Conservation (phyloP, 352 stramenopile genomes). For the Pythium chondricola region DNA sequence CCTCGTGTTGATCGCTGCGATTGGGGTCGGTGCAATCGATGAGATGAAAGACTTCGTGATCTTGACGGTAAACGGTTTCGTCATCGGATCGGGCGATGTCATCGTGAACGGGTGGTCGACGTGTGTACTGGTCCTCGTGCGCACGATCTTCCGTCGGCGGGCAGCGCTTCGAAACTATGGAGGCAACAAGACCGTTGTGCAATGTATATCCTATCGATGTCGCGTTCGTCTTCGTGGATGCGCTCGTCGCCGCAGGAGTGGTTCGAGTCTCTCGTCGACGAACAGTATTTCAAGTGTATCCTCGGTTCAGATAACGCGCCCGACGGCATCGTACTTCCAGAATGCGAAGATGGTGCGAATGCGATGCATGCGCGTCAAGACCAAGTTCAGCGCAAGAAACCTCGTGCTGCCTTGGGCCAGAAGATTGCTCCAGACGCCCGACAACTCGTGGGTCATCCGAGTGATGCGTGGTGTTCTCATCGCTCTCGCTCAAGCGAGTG, state of each 20-base stretch:
- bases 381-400: constrained; percentile 12
- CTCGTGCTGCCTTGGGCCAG: not conserved
- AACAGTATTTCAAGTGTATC: constrained; percentile 4
- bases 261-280: constrained; percentile 3
- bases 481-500: constrained; percentile 6
- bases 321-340: constrained; percentile 11
- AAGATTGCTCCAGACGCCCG: not conserved
- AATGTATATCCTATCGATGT: constrained; percentile 28
- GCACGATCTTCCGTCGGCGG: constrained; percentile 23
- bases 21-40: not conserved
- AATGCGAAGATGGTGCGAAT: constrained; percentile 20
- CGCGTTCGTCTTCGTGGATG: constrained; percentile 11
- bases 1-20: not conserved
- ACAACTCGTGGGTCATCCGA: not conserved
- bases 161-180: constrained; percentile 8
- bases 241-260: not conserved
- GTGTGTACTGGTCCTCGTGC: constrained; percentile 21
- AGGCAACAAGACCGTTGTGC: constrained; percentile 14
- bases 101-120: constrained; percentile 25
- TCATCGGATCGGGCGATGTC: not conserved
- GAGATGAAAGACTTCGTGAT: constrained; percentile 6
- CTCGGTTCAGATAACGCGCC: constrained; percentile 5
- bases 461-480: not conserved
- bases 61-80: constrained; percentile 7
- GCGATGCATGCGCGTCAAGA: constrained; percentile 15